phyloP scores from a whole-genome alignment of 192 early-diverging fungal genomes.

The Coemansia javaensis region DNA sequence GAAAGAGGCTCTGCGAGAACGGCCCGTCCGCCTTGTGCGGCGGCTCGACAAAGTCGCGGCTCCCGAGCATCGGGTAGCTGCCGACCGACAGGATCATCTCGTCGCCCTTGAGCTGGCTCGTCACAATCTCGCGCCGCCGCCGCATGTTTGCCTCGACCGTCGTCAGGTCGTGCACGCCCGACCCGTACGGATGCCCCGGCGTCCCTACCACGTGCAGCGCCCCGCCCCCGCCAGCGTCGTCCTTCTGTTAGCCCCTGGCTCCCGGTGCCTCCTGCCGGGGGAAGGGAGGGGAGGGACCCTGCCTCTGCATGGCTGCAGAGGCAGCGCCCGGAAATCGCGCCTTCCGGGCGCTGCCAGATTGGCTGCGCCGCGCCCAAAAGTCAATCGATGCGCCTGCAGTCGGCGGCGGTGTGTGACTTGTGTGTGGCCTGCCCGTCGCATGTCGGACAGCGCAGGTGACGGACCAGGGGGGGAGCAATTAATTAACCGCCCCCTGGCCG shows the following conservation, averaged over 20 bases:
- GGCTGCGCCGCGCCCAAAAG: neutral
- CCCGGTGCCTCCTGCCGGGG: neutral
- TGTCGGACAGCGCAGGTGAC: too few relatives aligned
- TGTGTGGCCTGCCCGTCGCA: too few relatives aligned
- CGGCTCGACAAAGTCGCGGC: slow-evolving; percentile 64
- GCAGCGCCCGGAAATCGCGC: too few relatives aligned
- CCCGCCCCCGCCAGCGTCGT: too few relatives aligned
- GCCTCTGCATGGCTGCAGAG: slow-evolving; percentile 4
- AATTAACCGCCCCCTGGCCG: slow-evolving; percentile 1
- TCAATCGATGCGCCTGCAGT: neutral
- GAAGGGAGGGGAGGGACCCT: neutral
- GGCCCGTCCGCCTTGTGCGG: slow-evolving; percentile 67
- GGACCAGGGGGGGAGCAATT: slow-evolving; percentile 3
- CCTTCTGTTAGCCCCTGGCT: neutral
- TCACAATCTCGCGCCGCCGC: slow-evolving; percentile 68
- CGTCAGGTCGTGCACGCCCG: slow-evolving; percentile 71
- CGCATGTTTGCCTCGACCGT: slow-evolving; percentile 88
- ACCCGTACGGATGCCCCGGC: slow-evolving; percentile 86
- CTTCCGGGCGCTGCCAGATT: slow-evolving; percentile 4
- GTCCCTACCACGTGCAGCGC: slow-evolving; percentile 58
- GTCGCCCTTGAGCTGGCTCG: slow-evolving; percentile 57
- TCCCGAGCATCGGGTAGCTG: slow-evolving; percentile 88
- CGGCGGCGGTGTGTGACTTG: too few relatives aligned
- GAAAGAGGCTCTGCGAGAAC: slow-evolving; percentile 79
- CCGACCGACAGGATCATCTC: slow-evolving; percentile 78